phyloP scores from a whole-genome alignment of 257 asterid species.

The Capsicum rhomboideum region DNA sequence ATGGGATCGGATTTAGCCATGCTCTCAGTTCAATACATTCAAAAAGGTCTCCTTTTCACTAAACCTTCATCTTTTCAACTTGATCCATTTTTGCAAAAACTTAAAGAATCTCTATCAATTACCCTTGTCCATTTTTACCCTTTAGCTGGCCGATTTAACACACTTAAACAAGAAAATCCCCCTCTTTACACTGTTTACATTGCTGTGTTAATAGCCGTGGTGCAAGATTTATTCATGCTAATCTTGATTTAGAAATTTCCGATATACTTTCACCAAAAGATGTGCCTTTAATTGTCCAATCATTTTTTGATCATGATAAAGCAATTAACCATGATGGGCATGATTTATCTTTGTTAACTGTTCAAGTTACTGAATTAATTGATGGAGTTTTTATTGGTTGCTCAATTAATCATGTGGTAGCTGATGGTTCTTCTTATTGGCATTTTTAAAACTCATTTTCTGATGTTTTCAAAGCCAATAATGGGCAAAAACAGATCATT shows the following conservation, averaged over 20 bases:
- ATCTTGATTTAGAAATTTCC: slow-evolving; percentile 2
- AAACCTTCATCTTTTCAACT: slow-evolving; percentile 15
- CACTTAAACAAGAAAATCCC: slow-evolving; percentile 15
- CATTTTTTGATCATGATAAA: slow-evolving; percentile 27
- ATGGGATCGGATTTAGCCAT: slow-evolving; percentile 25
- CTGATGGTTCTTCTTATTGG: slow-evolving; percentile 31
- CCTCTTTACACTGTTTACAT: slow-evolving; percentile 9
- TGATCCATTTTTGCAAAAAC: not conserved
- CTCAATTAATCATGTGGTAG: slow-evolving; percentile 15
- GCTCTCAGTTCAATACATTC: slow-evolving; percentile 25
- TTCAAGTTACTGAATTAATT: slow-evolving; percentile 20
- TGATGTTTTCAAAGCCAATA: slow-evolving; percentile 9
- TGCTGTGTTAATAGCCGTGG: slow-evolving; percentile 18
- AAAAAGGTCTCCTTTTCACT: slow-evolving; percentile 22
- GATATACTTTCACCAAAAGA: slow-evolving; percentile 26
- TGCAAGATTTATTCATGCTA: slow-evolving; percentile 26
- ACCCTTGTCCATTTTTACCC: slow-evolving; percentile 28
- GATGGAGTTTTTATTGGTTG: slow-evolving; percentile 32
- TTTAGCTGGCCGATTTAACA: slow-evolving; percentile 26
- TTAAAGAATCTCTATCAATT: slow-evolving; percentile 23
- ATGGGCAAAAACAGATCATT: not conserved
- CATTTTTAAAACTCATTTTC: slow-evolving; percentile 28
- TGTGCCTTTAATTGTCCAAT: slow-evolving; percentile 20
- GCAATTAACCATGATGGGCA: slow-evolving; percentile 33
- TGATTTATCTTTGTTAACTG: slow-evolving; percentile 13